Base-by-base conservation (phyloP, 1,139 yeast genomes). In the Ogataea hybrid region DNA sequence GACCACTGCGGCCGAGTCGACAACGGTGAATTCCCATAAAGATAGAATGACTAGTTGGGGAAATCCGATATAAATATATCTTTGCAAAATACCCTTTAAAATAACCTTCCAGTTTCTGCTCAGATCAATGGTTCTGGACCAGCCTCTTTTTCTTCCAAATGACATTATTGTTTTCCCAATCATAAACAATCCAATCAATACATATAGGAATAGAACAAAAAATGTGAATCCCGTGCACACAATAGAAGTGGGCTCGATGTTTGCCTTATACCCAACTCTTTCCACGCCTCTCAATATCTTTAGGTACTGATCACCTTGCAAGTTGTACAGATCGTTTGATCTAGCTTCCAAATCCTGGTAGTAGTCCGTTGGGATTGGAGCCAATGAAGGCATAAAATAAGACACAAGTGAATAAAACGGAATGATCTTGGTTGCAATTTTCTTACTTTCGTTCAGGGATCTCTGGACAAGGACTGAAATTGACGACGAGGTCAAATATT, bases 221-320 rank as follows among this genome's bases (percentile, higher is more conserved):
- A 84, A 84, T 0, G 90, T 81, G 59, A 81, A 81, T 1, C 90
- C 92, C 1, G 94, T 84, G 34, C 75, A 77, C 16, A 81, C 92
- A 37, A 84, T 73, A 8, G 88, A 74, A 1, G 90, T 81, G 32
- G 81, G 80, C 63, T 85, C 95, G 49, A 85, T 83, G 41, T 70
- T 67, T 21, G 86, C 77, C 50, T 75, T 68, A 59, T 69, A 82
- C 2, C 88, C 92, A 42, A 84, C 70, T 68, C 94, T 75, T 55
- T 80, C 74, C 47, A 85, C 83, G 51, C 95, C 94, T 69, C 94
- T 74, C 47, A 82, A 71, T 35, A 84, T 79, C 43, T 73, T 64
- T 50, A 83, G 76, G 39, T 68, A 65, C 17, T 50, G 38, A 32
- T 56, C 57, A 25, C 63, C 57, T 33, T 51, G 35, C 39, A 62